Conservation (phyloP, 2,329 filamentous ascomycete species). For the Penicillium sp. region DNA sequence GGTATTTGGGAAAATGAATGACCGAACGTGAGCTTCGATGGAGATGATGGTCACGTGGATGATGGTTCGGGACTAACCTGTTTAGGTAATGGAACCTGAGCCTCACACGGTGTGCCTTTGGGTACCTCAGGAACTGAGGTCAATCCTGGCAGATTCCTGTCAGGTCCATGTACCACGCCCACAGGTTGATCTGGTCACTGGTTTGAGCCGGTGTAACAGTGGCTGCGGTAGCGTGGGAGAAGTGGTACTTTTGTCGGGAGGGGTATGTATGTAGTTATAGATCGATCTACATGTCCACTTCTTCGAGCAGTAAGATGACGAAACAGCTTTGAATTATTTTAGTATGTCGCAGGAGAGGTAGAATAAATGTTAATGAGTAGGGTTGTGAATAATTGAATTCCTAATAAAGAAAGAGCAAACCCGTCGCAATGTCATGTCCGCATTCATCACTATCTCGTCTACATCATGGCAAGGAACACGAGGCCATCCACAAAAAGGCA, state of each 20-base stretch:
- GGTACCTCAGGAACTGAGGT: background rate
- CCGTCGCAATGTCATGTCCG: slow-evolving; percentile 18
- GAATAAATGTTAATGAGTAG: background rate
- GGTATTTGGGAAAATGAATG: background rate
- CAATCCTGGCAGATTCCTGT: slow-evolving; percentile 7
- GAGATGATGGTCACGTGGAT: slow-evolving; percentile 8
- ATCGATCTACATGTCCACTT: background rate
- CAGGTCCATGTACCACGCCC: slow-evolving; percentile 21
- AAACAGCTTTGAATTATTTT: too few relatives aligned
- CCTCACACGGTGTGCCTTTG: background rate
- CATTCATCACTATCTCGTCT: slow-evolving; percentile 25
- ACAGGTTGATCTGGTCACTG: slow-evolving; percentile 7
- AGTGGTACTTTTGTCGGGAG: slow-evolving; percentile 9
- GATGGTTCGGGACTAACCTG: background rate
- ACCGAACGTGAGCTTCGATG: background rate
- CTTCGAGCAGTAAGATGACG: too few relatives aligned
- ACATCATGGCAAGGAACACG: slow-evolving; percentile 16
- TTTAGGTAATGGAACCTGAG: slow-evolving; percentile 2
- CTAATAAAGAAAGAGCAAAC: slow-evolving; percentile 3
- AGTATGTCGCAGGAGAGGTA: too few relatives aligned
- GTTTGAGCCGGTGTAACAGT: slow-evolving; percentile 18
- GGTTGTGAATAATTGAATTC: background rate
- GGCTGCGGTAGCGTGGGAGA: slow-evolving; percentile 12
- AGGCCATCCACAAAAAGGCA: slow-evolving; percentile 10
- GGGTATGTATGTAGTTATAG: background rate